Percentiles rank a stretch among this genome's conserved stretches.
Conservation (phyloP, 139 green algal species). For the Mesotaenium endlicherianum region DNA sequence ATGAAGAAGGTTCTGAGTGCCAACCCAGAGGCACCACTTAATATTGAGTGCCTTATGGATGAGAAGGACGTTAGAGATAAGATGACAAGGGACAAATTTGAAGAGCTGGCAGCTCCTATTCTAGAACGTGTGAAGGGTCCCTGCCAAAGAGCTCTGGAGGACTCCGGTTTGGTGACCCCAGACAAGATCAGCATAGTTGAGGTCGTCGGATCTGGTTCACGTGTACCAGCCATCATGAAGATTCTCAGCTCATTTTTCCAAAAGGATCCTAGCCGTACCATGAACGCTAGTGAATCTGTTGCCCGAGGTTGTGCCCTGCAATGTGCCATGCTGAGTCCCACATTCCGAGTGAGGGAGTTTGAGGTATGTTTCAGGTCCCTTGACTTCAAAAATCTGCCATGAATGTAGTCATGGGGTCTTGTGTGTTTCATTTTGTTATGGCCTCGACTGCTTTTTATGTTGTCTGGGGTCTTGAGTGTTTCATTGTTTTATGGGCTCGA, state of each 20-base stretch:
- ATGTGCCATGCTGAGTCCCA: constrained; percentile 95
- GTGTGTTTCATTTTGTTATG: not conserved
- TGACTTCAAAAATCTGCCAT: too few relatives aligned
- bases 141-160: constrained; percentile 58
- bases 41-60: constrained; percentile 89
- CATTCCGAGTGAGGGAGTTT: constrained; percentile 95
- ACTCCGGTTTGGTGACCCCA: constrained; percentile 62
- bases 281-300: constrained; percentile 95
- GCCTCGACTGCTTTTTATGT: not conserved
- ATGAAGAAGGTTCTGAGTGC: constrained; percentile 91
- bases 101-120: constrained; percentile 71
- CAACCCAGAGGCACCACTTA: constrained; percentile 83
- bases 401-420: too few relatives aligned
- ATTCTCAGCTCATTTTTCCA: constrained; percentile 63
- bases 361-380: constrained; percentile 59
- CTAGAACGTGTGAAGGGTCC: constrained; percentile 65
- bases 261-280: constrained; percentile 75
- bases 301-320: constrained; percentile 88
- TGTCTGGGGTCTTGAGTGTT: not conserved
- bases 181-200: constrained; percentile 84
- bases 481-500: too few relatives aligned
- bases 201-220: constrained; percentile 81
- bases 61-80: constrained; percentile 78
- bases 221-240: constrained; percentile 76
- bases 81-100: constrained; percentile 83